Evolutionary conservation across 768 basidiomycete genomes (phyloP).

Genomic region (Panus rudis): DNA sequence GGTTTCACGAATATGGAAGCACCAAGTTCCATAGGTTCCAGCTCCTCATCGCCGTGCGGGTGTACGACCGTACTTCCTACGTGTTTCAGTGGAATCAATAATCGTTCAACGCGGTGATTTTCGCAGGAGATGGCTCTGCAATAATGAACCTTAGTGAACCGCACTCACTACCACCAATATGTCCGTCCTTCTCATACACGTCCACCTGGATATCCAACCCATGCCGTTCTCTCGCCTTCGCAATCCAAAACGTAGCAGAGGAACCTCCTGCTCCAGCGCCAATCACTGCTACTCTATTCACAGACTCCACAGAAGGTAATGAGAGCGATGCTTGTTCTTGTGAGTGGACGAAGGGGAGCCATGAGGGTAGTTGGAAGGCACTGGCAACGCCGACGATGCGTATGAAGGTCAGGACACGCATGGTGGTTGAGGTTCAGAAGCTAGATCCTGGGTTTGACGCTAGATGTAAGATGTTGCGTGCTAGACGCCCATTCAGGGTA

Average conservation of each 20-base stretch:
- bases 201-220: conserved; percentile 71
- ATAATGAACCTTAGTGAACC: neutral
- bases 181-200: conserved; percentile 70
- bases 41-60: conserved; percentile 54
- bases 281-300: conserved; percentile 72
- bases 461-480: too few species aligned
- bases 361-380: neutral
- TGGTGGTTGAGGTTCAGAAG: neutral
- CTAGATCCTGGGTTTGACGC: too few species aligned
- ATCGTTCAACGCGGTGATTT: too few species aligned
- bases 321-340: neutral
- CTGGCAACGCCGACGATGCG: neutral
- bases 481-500: too few species aligned
- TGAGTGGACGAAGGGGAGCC: neutral
- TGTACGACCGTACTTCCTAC: conserved; percentile 73
- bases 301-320: neutral
- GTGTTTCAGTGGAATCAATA: conserved; percentile 4
- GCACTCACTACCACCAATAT: conserved; percentile 81
- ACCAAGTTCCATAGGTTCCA: conserved; percentile 72
- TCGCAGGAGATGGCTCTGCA: too few species aligned
- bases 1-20: conserved; percentile 79
- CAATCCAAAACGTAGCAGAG: conserved; percentile 80
- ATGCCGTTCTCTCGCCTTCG: conserved; percentile 65
- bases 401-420: neutral
- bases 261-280: conserved; percentile 87